Conservation (phyloP, 208 protist genomes). For the Wallacemonas collosoma region DNA sequence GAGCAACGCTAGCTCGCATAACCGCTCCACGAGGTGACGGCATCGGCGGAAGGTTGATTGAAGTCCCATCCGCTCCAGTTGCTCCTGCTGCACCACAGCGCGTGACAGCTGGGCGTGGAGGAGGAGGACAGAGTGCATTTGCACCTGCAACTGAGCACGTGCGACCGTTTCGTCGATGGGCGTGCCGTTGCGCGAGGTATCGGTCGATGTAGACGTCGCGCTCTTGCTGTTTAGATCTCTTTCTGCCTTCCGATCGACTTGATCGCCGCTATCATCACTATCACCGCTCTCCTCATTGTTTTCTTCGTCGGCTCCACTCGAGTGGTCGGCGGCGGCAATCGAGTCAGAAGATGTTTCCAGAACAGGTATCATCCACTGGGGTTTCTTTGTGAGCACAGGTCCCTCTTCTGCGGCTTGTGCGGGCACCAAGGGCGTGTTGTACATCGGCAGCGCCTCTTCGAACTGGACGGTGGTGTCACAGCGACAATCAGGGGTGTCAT, state of each 20-base stretch:
- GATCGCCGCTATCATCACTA: not conserved
- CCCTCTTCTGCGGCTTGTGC: not conserved
- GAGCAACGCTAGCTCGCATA: not conserved
- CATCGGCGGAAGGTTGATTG: not conserved
- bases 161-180: not conserved
- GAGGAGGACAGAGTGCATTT: constrained; percentile 6
- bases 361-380: constrained; percentile 10
- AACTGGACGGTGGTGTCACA: too few relatives aligned
- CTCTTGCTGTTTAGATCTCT: too few relatives aligned
- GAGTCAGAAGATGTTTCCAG: not conserved
- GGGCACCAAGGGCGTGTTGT: too few relatives aligned
- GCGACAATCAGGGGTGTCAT: too few relatives aligned
- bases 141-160: not conserved
- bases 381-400: not conserved
- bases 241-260: too few relatives aligned
- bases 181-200: not conserved
- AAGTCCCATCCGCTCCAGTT: not conserved
- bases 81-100: not conserved
- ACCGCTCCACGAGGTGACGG: not conserved
- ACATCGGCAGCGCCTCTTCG: too few relatives aligned
- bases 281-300: not conserved
- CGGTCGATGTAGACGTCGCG: not conserved
- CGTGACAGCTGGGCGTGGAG: constrained; percentile 6
- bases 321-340: too few relatives aligned
- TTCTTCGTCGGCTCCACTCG: too few relatives aligned